These are phyloP conservation scores for Fusarium pseudoanthophilum DNA, from an alignment of 2,329 filamentous ascomycete species.

Conservation along the genomic window DNA sequence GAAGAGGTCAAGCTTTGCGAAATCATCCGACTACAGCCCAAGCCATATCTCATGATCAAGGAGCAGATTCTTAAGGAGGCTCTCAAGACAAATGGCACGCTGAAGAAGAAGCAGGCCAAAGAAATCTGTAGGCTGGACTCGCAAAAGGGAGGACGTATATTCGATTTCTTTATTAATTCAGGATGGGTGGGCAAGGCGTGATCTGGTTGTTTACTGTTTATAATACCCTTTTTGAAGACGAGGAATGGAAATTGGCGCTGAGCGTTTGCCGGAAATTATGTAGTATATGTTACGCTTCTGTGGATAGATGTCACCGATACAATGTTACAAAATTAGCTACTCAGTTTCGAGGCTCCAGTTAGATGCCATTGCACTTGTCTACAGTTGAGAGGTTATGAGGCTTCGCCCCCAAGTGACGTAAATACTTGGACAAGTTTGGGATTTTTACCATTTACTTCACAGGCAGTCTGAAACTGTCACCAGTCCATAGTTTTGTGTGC, in stretches of 20 bases:
- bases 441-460: neutral
- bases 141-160: slow-evolving; percentile 85
- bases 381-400: neutral
- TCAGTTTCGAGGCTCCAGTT: neutral
- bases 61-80: slow-evolving; percentile 92
- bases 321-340: neutral
- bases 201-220: slow-evolving; percentile 35
- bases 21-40: slow-evolving; percentile 85
- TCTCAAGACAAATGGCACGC: slow-evolving; percentile 83
- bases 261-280: slow-evolving; percentile 27
- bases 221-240: slow-evolving; percentile 41
- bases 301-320: slow-evolving; percentile 16
- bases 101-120: slow-evolving; percentile 95
- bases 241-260: slow-evolving; percentile 21
- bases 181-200: slow-evolving; percentile 92
- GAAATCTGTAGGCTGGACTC: slow-evolving; percentile 86
- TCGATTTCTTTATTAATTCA: slow-evolving; percentile 92
- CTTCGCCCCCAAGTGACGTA: neutral
- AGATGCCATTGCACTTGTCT: neutral
- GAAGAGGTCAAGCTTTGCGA: slow-evolving; percentile 91
- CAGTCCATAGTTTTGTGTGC: neutral
- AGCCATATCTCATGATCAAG: slow-evolving; percentile 95
- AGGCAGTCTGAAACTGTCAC: neutral
- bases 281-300: neutral
- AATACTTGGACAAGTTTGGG: neutral